Conservation (phyloP, 1,284 basidiomycete species). For the Bondarzewia mesenterica region DNA sequence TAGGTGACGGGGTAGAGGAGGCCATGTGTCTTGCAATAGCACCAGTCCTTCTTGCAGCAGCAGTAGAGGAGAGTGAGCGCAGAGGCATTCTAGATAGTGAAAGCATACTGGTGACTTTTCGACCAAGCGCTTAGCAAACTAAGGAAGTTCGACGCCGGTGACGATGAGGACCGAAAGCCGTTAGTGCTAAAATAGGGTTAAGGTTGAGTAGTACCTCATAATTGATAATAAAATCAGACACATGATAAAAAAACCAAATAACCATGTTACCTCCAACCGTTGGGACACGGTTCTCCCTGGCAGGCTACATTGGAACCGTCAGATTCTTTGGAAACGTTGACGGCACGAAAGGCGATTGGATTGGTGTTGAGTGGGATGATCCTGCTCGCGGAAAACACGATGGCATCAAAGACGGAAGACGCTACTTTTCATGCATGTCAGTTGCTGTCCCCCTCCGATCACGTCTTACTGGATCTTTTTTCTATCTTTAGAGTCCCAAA, state of each 20-base stretch:
- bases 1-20: conserved; percentile 23
- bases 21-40: conserved; percentile 58
- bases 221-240: no score
- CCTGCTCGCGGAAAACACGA: conserved; percentile 78
- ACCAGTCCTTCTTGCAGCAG: conserved; percentile 38
- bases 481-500: conserved; percentile 33
- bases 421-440: conserved; percentile 78
- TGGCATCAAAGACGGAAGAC: conserved; percentile 69
- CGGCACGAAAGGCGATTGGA: conserved; percentile 67
- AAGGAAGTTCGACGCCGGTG: background rate
- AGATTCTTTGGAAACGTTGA: conserved; percentile 64
- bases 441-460: no score
- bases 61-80: conserved; percentile 16
- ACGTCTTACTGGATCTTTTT: conserved; percentile 2
- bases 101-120: no score
- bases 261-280: conserved; percentile 20
- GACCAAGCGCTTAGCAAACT: background rate
- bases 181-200: background rate
- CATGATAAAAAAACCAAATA: background rate
- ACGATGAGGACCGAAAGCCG: background rate
- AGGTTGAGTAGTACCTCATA: conserved; percentile 9
- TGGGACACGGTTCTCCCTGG: conserved; percentile 45
- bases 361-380: conserved; percentile 96
- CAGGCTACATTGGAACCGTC: conserved; percentile 57
- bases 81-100: conserved; percentile 38